phyloP scores from a whole-genome alignment of 306 rosid species.

The Erythrophleum fordii region DNA sequence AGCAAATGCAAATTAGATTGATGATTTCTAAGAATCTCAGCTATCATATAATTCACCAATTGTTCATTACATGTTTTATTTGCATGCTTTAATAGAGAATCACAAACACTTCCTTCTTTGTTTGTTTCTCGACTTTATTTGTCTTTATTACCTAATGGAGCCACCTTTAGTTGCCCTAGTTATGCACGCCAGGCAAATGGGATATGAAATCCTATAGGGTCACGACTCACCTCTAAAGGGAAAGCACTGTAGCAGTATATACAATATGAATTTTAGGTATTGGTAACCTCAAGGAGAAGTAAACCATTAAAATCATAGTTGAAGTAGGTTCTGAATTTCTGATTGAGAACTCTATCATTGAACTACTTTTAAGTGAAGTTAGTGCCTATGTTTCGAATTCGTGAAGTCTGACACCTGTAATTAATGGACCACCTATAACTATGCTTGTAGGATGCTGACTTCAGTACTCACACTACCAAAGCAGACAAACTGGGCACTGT shows the following conservation, averaged over 20 bases:
- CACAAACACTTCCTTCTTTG: neutral
- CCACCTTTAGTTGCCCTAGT: neutral
- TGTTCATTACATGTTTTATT: neutral
- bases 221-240: neutral
- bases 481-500: slow-evolving; percentile 25
- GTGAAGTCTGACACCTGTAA: slow-evolving; percentile 10
- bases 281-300: slow-evolving; percentile 1
- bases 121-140: neutral
- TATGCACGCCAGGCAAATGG: slow-evolving; percentile 5
- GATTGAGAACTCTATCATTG: neutral
- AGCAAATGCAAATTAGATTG: neutral
- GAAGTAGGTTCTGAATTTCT: slow-evolving; percentile 12
- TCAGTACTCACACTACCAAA: slow-evolving; percentile 19
- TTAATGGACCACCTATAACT: slow-evolving; percentile 33
- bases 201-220: slow-evolving; percentile 14
- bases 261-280: neutral
- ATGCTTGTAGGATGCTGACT: slow-evolving; percentile 22
- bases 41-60: neutral
- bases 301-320: slow-evolving; percentile 21
- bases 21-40: neutral
- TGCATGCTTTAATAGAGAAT: neutral
- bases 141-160: neutral
- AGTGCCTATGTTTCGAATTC: neutral
- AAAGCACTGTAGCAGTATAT: slow-evolving; percentile 3
- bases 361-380: slow-evolving; percentile 14